Conservation (phyloP, 208 protist species). For the Trypanosoma cruzi region DNA sequence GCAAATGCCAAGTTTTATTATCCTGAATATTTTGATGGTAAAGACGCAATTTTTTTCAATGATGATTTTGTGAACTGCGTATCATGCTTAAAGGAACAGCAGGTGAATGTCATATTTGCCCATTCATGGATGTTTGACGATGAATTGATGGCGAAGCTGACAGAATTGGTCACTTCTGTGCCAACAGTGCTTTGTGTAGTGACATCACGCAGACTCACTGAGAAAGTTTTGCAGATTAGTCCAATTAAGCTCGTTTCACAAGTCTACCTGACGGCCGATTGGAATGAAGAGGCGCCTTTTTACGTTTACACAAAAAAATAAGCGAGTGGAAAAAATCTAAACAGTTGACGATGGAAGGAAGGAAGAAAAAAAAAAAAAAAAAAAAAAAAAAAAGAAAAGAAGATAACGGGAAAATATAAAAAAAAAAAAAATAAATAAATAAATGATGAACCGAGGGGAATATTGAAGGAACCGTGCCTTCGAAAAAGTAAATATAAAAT, state of each 20-base stretch:
- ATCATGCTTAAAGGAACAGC: conserved; percentile 41
- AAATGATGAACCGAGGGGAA: background rate
- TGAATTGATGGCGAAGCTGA: conserved; percentile 66
- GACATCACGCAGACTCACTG: conserved; percentile 73
- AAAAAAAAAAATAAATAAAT: conserved; percentile 1
- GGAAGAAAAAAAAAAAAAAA: conserved; percentile 16
- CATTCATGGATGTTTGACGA: conserved; percentile 90
- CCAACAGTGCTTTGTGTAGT: conserved; percentile 75
- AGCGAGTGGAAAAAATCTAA: background rate
- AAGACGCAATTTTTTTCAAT: conserved; percentile 68
- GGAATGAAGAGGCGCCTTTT: conserved; percentile 82
- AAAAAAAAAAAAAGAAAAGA: conserved; percentile 1
- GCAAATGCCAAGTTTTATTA: conserved; percentile 51
- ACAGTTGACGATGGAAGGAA: conserved; percentile 3
- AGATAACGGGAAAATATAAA: background rate
- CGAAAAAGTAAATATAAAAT: too few species aligned
- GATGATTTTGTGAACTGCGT: conserved; percentile 68
- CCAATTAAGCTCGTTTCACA: conserved; percentile 43
- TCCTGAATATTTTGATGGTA: conserved; percentile 51
- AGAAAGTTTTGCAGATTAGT: conserved; percentile 34
- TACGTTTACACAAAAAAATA: conserved; percentile 55
- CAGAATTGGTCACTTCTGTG: conserved; percentile 47
- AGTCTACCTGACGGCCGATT: conserved; percentile 66
- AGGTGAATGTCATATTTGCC: conserved; percentile 77
- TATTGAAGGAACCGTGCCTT: too few species aligned